A percentile compares a stretch with the other conserved stretches of the same genome.
Conservation (phyloP, 2,329 filamentous ascomycete species). For the Penicillium sp. region DNA sequence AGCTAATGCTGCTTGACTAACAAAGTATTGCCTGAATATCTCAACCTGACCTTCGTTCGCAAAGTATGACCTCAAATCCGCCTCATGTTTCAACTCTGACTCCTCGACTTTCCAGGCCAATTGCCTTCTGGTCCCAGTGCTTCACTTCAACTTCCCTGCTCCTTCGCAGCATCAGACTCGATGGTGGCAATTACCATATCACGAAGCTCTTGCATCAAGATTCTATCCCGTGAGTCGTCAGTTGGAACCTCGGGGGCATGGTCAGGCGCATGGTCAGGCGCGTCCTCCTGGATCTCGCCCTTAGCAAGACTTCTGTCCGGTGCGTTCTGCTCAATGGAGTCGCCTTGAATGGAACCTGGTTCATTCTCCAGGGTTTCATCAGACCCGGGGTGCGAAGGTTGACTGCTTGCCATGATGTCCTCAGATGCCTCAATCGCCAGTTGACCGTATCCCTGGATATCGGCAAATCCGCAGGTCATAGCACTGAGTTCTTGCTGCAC, state of each 20-base stretch:
- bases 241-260: neutral
- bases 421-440: slow-evolving; percentile 23
- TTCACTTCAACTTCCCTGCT: neutral
- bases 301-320: neutral
- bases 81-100: no score
- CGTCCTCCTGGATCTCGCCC: neutral
- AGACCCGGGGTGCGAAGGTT: neutral
- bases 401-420: slow-evolving; percentile 12
- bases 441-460: neutral
- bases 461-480: slow-evolving; percentile 37
- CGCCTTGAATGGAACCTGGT: neutral
- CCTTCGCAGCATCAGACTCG: neutral
- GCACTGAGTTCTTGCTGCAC: slow-evolving; percentile 41
- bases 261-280: neutral
- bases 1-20: no score
- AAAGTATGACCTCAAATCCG: no score
- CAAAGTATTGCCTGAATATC: no score
- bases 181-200: neutral
- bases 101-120: no score
- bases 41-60: no score
- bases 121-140: no score
- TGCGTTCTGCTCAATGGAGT: neutral
- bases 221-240: neutral
- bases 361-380: neutral
- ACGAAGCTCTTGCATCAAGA: neutral